A percentile compares a stretch with the other conserved stretches of the same genome.
Conservation (phyloP, 2,329 filamentous ascomycete genomes). For the Curvularia verruculosa region DNA sequence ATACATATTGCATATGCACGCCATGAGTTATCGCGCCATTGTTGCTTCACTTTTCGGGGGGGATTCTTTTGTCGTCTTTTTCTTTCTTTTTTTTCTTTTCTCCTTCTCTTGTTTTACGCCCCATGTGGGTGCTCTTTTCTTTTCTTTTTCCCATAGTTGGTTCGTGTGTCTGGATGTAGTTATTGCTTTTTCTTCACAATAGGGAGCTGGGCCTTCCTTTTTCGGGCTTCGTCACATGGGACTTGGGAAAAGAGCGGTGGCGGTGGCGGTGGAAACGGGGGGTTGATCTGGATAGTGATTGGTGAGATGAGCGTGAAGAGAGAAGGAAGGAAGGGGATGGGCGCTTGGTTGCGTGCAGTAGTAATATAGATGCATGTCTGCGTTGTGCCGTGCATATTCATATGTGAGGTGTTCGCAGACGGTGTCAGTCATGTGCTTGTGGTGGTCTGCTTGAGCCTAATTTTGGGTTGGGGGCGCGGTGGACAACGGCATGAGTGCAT, state of each 20-base stretch:
- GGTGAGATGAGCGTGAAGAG: not conserved
- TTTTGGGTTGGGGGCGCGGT: not conserved
- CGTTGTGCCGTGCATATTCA: not conserved
- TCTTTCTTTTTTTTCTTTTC: not conserved
- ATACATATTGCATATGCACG: not conserved
- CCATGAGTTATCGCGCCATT: not conserved
- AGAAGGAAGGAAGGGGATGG: not conserved
- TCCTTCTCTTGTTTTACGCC: not conserved
- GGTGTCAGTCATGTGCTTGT: not conserved
- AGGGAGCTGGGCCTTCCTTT: not conserved
- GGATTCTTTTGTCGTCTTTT: not conserved
- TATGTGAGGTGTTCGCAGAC: slow-evolving; percentile 4
- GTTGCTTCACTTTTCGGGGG: not conserved
- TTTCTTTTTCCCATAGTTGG: too few relatives aligned
- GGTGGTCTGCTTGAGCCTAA: not conserved
- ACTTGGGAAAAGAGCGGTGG: not conserved
- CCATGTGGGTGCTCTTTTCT: too few relatives aligned
- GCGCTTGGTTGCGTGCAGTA: not conserved
- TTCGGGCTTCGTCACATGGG: not conserved
- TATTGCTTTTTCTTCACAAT: not conserved
- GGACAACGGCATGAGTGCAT: not conserved
- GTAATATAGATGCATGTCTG: not conserved
- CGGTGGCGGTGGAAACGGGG: not conserved
- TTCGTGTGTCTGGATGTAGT: too few relatives aligned
- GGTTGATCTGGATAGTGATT: not conserved